Percentiles rank a stretch among this genome's conserved stretches.
Evolutionary conservation across 2,329 filamentous ascomycete genomes (phyloP).

Genomic region (Epichloe gansuensis): DNA sequence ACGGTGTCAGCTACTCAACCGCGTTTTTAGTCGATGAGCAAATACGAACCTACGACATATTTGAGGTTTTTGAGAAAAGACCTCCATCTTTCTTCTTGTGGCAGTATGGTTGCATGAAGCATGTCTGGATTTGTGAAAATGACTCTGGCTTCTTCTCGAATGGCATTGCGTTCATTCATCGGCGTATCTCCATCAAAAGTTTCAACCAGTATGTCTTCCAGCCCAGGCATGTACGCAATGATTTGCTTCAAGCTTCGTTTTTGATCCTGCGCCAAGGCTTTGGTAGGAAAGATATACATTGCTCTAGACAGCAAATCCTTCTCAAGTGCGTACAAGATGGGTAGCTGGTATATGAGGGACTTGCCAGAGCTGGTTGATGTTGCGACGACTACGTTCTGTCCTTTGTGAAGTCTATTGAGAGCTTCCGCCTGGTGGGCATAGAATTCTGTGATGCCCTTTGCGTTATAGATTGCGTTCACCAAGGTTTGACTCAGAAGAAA

Average conservation of each 20-base stretch:
- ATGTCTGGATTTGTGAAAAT: slow-evolving; percentile 98
- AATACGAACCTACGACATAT: slow-evolving; percentile 60
- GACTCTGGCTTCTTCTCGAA: slow-evolving; percentile 79
- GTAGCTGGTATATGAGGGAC: slow-evolving; percentile 94
- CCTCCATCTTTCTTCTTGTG: slow-evolving; percentile 82
- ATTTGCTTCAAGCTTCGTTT: slow-evolving; percentile 77
- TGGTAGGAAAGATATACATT: slow-evolving; percentile 97
- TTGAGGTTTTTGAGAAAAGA: slow-evolving; percentile 77
- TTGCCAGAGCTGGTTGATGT: slow-evolving; percentile 96
- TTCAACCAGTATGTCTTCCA: slow-evolving; percentile 69
- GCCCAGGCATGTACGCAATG: slow-evolving; percentile 62
- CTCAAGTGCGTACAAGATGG: slow-evolving; percentile 78
- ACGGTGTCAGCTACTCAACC: neutral
- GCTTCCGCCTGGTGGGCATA: slow-evolving; percentile 91
- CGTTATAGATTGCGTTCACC: slow-evolving; percentile 94
- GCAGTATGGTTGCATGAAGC: slow-evolving; percentile 87
- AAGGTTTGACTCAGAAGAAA: slow-evolving; percentile 81
- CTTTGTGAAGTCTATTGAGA: slow-evolving; percentile 74
- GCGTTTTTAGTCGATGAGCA: neutral
- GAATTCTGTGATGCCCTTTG: slow-evolving; percentile 69
- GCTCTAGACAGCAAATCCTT: slow-evolving; percentile 63
- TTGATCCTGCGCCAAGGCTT: slow-evolving; percentile 91
- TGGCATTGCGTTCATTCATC: slow-evolving; percentile 61
- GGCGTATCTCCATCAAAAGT: slow-evolving; percentile 94
- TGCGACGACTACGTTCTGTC: slow-evolving; percentile 78